A percentile compares a stretch with the other conserved stretches of the same genome.
These are phyloP conservation scores for Podila epigama DNA, from an alignment of 192 early-diverging fungal species.

Conservation along the genomic window DNA sequence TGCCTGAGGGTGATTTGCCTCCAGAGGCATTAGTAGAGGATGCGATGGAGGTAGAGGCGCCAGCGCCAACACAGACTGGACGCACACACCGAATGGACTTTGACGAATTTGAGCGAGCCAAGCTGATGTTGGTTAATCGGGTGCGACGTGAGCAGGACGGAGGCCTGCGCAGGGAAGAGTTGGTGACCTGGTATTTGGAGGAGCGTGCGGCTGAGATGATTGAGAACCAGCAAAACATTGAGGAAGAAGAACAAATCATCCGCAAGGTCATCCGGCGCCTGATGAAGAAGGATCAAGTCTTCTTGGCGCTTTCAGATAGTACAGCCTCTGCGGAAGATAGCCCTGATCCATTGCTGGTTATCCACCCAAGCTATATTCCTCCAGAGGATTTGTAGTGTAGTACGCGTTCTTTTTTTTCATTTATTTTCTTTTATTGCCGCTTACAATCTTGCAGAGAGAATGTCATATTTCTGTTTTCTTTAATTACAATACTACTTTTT, in stretches of 20 bases:
- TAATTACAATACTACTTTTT: not conserved
- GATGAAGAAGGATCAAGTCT: constrained; percentile 43
- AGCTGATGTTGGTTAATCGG: constrained; percentile 38
- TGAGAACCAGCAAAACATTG: constrained; percentile 28
- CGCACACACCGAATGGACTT: constrained; percentile 43
- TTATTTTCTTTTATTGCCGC: no score
- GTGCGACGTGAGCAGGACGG: constrained; percentile 35
- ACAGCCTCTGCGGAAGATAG: constrained; percentile 25
- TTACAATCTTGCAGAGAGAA: no score
- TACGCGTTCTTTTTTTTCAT: not conserved
- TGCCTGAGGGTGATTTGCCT: constrained; percentile 26
- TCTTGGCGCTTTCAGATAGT: constrained; percentile 37
- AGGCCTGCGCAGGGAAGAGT: constrained; percentile 23
- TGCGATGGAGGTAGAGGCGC: constrained; percentile 32
- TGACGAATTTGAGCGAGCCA: constrained; percentile 46
- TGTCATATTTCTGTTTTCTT: not conserved
- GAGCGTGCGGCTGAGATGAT: constrained; percentile 28
- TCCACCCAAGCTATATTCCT: constrained; percentile 47
- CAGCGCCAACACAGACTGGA: not conserved
- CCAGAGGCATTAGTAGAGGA: constrained; percentile 19
- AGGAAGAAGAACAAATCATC: constrained; percentile 31
- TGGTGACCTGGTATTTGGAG: constrained; percentile 35
- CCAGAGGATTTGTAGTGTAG: constrained; percentile 29
- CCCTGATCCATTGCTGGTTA: constrained; percentile 29
- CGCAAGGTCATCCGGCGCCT: constrained; percentile 45